These are phyloP conservation scores for Carallia pectinifolia DNA, from an alignment of 345 rosid species.

Conservation along the genomic window DNA sequence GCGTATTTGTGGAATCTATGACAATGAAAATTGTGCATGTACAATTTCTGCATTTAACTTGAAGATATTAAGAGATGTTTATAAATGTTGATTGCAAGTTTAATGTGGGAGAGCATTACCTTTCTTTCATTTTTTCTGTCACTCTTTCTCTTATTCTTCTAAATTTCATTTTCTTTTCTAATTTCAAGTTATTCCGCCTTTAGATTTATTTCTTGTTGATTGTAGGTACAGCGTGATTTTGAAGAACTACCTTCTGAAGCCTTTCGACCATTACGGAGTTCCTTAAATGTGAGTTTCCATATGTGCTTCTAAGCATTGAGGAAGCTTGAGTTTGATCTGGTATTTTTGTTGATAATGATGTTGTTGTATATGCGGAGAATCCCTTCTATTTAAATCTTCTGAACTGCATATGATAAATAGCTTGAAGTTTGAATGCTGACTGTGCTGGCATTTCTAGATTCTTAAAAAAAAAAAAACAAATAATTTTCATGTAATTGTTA, in stretches of 20 bases:
- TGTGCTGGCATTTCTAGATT: neutral
- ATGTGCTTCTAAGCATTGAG: conserved; percentile 7
- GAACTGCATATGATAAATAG: neutral
- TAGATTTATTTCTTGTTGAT: conserved; percentile 18
- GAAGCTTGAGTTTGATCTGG: conserved; percentile 7
- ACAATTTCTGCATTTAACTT: no score
- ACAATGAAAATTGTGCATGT: no score
- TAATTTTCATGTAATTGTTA: no score
- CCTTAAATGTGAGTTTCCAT: conserved; percentile 61
- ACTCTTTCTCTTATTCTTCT: neutral
- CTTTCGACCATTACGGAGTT: conserved; percentile 70
- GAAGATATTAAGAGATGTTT: neutral
- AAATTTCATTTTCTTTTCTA: neutral
- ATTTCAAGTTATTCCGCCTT: neutral
- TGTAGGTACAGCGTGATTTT: conserved; percentile 93
- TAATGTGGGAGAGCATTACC: neutral
- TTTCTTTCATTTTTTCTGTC: neutral
- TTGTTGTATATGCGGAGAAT: neutral
- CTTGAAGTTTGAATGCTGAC: neutral
- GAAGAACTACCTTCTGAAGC: conserved; percentile 98
- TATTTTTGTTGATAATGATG: neutral
- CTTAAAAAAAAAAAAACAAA: no score
- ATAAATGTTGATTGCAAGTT: neutral
- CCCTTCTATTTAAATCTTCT: conserved; percentile 1
- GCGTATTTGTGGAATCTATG: neutral